A percentile compares a stretch with the other conserved stretches of the same genome.
phyloP scores from a whole-genome alignment of 2,329 filamentous ascomycete genomes.

The Neofusicoccum parvum region DNA sequence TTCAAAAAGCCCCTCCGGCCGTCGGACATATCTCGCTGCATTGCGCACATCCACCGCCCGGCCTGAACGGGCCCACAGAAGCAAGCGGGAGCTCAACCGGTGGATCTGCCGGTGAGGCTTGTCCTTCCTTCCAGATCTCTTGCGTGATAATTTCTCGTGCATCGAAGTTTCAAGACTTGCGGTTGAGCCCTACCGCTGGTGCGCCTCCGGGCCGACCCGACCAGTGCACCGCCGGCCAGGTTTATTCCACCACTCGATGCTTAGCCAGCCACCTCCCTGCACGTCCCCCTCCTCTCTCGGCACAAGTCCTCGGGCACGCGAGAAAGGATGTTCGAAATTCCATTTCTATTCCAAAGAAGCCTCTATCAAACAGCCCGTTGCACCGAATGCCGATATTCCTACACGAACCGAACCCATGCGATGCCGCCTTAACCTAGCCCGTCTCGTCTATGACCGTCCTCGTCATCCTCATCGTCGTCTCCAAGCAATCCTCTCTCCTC shows the following conservation, averaged over 20 bases:
- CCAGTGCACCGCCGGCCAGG: not conserved
- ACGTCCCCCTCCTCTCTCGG: too few relatives aligned
- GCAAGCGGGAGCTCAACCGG: too few relatives aligned
- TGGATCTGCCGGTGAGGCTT: not conserved
- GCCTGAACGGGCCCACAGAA: too few relatives aligned
- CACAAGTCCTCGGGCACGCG: too few relatives aligned
- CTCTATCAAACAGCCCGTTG: not conserved
- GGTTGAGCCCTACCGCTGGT: too few relatives aligned
- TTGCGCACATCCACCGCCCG: not conserved
- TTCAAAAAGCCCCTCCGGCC: not conserved
- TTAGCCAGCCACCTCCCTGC: not conserved
- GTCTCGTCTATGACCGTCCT: not conserved
- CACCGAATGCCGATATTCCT: not conserved
- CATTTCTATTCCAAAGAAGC: not conserved
- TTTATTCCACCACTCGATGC: not conserved
- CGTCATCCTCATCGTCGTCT: constrained; percentile 10
- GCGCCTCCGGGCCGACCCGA: not conserved
- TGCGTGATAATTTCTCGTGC: not conserved
- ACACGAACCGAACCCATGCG: not conserved
- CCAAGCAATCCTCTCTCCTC: constrained; percentile 44
- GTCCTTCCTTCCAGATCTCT: not conserved
- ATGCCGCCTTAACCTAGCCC: not conserved
- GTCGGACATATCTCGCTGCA: constrained; percentile 14
- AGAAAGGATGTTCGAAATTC: not conserved
- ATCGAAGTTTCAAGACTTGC: too few relatives aligned